Evolutionary conservation across 768 basidiomycete species (phyloP).

Genomic region (Agaricus subrufescens): DNA sequence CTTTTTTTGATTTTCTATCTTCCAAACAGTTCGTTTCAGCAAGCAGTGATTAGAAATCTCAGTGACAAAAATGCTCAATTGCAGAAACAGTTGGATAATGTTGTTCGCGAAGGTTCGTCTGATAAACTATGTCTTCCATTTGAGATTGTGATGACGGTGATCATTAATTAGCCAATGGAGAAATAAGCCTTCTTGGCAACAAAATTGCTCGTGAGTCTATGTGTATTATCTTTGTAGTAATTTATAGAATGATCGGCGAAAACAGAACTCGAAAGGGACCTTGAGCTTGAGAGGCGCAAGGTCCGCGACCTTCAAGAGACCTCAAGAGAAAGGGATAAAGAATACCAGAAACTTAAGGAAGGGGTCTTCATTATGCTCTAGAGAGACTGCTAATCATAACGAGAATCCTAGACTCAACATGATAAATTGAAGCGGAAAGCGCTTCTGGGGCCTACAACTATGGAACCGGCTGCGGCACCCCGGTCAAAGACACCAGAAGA

Average conservation of each 20-base stretch:
- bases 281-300: slow-evolving; percentile 75
- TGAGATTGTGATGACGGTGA: background rate
- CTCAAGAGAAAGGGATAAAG: slow-evolving; percentile 74
- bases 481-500: slow-evolving; percentile 5
- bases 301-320: slow-evolving; percentile 70
- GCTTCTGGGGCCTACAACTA: slow-evolving; percentile 41
- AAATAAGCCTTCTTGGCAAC: slow-evolving; percentile 63
- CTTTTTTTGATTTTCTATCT: slow-evolving; percentile 9
- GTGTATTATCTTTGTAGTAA: background rate
- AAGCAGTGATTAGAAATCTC: slow-evolving; percentile 74
- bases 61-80: slow-evolving; percentile 80
- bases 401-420: slow-evolving; percentile 50
- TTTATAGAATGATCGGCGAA: background rate
- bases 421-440: slow-evolving; percentile 83
- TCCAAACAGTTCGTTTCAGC: slow-evolving; percentile 66
- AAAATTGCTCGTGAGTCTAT: slow-evolving; percentile 55
- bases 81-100: slow-evolving; percentile 83
- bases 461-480: slow-evolving; percentile 3
- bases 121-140: background rate
- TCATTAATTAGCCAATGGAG: slow-evolving; percentile 64
- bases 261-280: slow-evolving; percentile 72
- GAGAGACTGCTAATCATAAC: background rate
- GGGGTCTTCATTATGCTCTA: background rate
- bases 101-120: slow-evolving; percentile 70
- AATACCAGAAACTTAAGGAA: slow-evolving; percentile 85